These are phyloP conservation scores for Collariella sp. DNA, from an alignment of 495 filamentous ascomycete species.

Conservation along the genomic window DNA sequence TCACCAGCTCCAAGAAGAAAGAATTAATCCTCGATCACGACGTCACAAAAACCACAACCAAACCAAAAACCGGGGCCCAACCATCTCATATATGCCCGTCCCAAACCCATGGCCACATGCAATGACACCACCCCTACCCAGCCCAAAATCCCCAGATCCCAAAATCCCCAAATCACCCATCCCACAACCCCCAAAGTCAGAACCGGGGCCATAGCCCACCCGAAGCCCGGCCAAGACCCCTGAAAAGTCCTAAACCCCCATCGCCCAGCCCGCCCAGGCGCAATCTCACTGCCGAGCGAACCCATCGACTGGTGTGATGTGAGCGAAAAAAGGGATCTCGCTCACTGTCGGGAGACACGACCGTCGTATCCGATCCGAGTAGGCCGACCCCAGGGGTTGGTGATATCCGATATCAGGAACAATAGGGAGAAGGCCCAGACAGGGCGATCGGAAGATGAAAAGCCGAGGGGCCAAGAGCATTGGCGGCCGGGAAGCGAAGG, in stretches of 20 bases:
- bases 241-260: background rate
- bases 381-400: background rate
- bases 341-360: background rate
- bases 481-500: too few relatives aligned
- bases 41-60: background rate
- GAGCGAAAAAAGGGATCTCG: background rate
- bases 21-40: too few relatives aligned
- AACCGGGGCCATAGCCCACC: background rate
- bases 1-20: background rate
- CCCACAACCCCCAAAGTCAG: background rate
- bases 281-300: background rate
- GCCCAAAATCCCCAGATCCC: background rate
- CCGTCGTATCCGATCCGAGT: conserved; percentile 2
- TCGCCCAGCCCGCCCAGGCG: background rate
- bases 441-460: too few relatives aligned
- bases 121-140: background rate
- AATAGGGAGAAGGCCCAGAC: background rate
- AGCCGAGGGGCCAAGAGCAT: background rate
- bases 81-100: background rate
- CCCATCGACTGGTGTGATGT: background rate
- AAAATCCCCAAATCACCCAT: background rate
- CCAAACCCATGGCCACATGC: background rate
- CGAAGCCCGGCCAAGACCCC: background rate
- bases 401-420: background rate
- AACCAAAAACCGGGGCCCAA: background rate